Evolutionary conservation across 306 rosid genomes (phyloP).

Genomic region (Vigna mungo): DNA sequence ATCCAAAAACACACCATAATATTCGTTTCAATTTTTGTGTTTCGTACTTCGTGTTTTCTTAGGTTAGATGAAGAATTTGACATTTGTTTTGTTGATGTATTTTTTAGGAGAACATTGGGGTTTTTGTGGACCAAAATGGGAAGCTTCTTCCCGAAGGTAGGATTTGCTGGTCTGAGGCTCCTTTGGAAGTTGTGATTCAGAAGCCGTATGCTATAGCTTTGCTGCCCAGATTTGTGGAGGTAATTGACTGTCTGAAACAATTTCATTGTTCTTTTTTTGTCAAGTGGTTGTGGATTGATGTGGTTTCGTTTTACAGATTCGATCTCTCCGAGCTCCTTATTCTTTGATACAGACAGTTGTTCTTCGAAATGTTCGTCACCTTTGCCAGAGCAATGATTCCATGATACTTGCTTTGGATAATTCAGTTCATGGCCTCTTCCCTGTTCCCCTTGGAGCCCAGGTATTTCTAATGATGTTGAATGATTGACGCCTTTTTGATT

Average conservation of each 20-base stretch:
- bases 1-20: not conserved
- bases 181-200: constrained; percentile 77
- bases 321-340: constrained; percentile 87
- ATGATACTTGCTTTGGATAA: constrained; percentile 75
- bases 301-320: constrained; percentile 67
- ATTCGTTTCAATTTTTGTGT: not conserved
- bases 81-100: constrained; percentile 33
- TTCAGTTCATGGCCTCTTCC: constrained; percentile 89
- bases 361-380: constrained; percentile 82
- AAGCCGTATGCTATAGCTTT: constrained; percentile 90
- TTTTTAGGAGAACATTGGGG: constrained; percentile 92
- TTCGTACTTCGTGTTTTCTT: constrained; percentile 1
- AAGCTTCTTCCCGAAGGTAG: constrained; percentile 92
- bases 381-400: constrained; percentile 66
- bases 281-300: constrained; percentile 34
- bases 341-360: constrained; percentile 92
- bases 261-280: not conserved
- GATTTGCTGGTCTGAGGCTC: constrained; percentile 98
- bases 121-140: constrained; percentile 96
- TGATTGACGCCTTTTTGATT: constrained; percentile 7
- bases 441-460: constrained; percentile 99
- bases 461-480: constrained; percentile 50
- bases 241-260: constrained; percentile 37
- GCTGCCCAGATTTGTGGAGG: constrained; percentile 93
- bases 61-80: constrained; percentile 26